Percentiles rank a stretch among this genome's conserved stretches.
Evolutionary conservation across 257 asterid genomes (phyloP).

Genomic region (Phtheirospermum japonicum): DNA sequence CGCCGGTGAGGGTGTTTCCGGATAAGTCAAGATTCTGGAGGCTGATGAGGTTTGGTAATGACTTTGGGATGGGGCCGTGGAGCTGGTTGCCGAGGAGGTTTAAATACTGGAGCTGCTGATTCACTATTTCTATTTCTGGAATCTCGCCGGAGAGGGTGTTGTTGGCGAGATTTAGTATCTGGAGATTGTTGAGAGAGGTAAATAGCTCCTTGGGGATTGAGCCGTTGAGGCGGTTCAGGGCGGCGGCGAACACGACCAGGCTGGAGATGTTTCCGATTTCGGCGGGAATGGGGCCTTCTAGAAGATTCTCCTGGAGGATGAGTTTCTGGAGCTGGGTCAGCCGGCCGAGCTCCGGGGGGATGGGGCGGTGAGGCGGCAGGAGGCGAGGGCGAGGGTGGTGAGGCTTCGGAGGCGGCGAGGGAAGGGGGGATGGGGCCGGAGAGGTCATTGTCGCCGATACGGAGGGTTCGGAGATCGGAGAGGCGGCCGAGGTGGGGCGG

Average conservation of each 20-base stretch:
- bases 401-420: constrained; percentile 46
- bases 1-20: constrained; percentile 60
- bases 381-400: constrained; percentile 60
- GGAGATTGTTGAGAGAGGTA: constrained; percentile 37
- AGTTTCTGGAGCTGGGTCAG: constrained; percentile 41
- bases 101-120: constrained; percentile 52
- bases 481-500: constrained; percentile 57
- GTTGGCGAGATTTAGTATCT: constrained; percentile 59
- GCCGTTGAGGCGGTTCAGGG: constrained; percentile 61
- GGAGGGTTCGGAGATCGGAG: constrained; percentile 44
- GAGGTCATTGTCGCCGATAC: constrained; percentile 72
- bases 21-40: constrained; percentile 68
- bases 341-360: constrained; percentile 63
- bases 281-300: constrained; percentile 60
- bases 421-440: constrained; percentile 62
- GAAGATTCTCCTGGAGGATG: constrained; percentile 60
- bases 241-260: constrained; percentile 57
- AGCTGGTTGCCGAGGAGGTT: constrained; percentile 73
- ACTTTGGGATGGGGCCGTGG: constrained; percentile 59
- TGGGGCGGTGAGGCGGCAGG: constrained; percentile 54
- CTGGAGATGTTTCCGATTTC: constrained; percentile 59
- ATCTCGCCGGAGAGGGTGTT: constrained; percentile 67
- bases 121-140: too few species aligned
- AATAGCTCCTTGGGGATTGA: constrained; percentile 59
- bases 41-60: constrained; percentile 40